A percentile compares a stretch with the other conserved stretches of the same genome.
Evolutionary conservation across 495 filamentous ascomycete genomes (phyloP).

Genomic region (Tuber microsphaerosporum): DNA sequence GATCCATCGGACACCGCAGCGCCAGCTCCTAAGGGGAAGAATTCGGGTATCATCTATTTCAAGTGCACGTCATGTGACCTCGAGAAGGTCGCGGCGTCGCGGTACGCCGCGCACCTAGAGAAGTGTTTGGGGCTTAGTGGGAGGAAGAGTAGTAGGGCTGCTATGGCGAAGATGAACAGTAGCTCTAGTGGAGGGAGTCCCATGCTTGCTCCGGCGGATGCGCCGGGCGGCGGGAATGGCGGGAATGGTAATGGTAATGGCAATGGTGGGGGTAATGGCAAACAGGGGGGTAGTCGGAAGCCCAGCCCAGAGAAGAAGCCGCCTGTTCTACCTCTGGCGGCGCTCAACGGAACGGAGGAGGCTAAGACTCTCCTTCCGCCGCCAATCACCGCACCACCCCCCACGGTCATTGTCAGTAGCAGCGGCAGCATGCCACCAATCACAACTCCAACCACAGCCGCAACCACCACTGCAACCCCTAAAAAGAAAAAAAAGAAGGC

Average conservation of each 20-base stretch:
- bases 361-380: conserved; percentile 9
- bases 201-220: conserved; percentile 33
- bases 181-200: conserved; percentile 29
- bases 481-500: conserved; percentile 40
- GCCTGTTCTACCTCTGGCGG: conserved; percentile 13
- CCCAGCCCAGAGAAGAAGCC: conserved; percentile 36
- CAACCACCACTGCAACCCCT: conserved; percentile 13
- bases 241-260: not conserved
- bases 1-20: conserved; percentile 15
- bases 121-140: conserved; percentile 38
- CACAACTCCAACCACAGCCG: not conserved
- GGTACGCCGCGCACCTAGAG: conserved; percentile 36
- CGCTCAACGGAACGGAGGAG: conserved; percentile 1
- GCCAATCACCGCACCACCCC: conserved; percentile 8
- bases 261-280: conserved; percentile 3
- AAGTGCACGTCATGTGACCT: conserved; percentile 32
- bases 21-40: conserved; percentile 26
- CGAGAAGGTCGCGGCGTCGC: conserved; percentile 25
- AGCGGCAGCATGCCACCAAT: not conserved
- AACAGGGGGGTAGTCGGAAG: conserved; percentile 23
- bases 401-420: conserved; percentile 4
- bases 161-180: conserved; percentile 40
- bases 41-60: conserved; percentile 27
- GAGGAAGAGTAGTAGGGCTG: conserved; percentile 33
- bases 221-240: conserved; percentile 6